These are phyloP conservation scores for Alternaria tenuissima DNA, from an alignment of 2,329 filamentous ascomycete genomes.

Conservation along the genomic window DNA sequence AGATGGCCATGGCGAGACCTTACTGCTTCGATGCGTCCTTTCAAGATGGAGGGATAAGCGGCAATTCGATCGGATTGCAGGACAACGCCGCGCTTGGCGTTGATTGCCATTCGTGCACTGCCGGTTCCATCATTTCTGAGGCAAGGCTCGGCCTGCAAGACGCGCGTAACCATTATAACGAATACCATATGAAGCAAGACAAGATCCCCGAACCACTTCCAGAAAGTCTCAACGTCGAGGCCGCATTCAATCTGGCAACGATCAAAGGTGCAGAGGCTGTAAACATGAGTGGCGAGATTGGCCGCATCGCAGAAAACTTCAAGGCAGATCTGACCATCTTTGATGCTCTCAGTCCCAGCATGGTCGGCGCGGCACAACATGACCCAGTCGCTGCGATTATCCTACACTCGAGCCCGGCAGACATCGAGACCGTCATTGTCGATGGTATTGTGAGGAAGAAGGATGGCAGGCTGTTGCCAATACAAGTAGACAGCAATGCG, in stretches of 20 bases:
- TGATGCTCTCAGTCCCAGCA: constrained; percentile 51
- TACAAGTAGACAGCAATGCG: constrained; percentile 33
- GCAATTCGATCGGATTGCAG: constrained; percentile 32
- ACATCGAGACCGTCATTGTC: constrained; percentile 57
- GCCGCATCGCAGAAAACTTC: constrained; percentile 57
- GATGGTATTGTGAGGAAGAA: constrained; percentile 54
- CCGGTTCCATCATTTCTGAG: constrained; percentile 55
- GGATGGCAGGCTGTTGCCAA: constrained; percentile 39
- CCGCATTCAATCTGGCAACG: constrained; percentile 61
- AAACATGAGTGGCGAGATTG: constrained; percentile 54
- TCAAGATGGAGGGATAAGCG: constrained; percentile 16
- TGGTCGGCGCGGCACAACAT: constrained; percentile 54
- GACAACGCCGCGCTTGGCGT: constrained; percentile 61
- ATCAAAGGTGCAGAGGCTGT: constrained; percentile 57
- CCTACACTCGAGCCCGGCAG: constrained; percentile 51
- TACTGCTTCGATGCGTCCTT: constrained; percentile 48
- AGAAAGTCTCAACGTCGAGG: constrained; percentile 52
- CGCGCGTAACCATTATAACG: constrained; percentile 53
- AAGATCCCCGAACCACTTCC: constrained; percentile 57
- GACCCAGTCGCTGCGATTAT: constrained; percentile 57
- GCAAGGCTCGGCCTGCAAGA: constrained; percentile 63
- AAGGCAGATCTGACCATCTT: constrained; percentile 61
- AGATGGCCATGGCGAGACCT: constrained; percentile 56
- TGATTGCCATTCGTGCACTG: constrained; percentile 64
- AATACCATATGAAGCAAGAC: constrained; percentile 54